Evolutionary conservation across 2,329 filamentous ascomycete genomes (phyloP).

Genomic region (Pseudogymnoascus sp.): DNA sequence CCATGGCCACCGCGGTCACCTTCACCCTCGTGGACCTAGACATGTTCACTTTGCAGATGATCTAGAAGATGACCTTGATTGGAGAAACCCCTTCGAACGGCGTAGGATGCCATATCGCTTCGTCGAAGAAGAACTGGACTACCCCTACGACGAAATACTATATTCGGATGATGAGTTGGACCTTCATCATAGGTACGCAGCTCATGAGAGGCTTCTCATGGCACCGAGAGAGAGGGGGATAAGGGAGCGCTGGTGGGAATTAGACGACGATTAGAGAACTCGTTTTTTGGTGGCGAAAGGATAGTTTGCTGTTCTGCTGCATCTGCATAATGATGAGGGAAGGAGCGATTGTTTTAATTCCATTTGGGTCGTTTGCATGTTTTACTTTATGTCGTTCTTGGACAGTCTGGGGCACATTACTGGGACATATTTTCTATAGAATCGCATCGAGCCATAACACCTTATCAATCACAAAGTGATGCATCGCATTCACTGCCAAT

Average conservation of each 20-base stretch:
- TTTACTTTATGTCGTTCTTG: background rate
- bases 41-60: background rate
- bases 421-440: background rate
- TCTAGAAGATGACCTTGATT: background rate
- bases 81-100: slow-evolving; percentile 1
- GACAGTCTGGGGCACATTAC: background rate
- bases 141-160: background rate
- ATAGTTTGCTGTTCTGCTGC: background rate
- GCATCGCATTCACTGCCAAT: background rate
- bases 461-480: background rate
- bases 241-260: slow-evolving; percentile 5
- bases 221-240: background rate
- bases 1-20: background rate
- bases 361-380: background rate
- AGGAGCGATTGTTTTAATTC: background rate
- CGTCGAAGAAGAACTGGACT: slow-evolving; percentile 2
- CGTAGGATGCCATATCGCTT: slow-evolving; percentile 6
- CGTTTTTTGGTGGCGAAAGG: no score
- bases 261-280: slow-evolving; percentile 8
- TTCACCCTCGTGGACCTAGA: background rate
- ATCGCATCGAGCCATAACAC: background rate
- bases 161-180: background rate
- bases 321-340: background rate
- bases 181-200: background rate
- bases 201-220: slow-evolving; percentile 3